These are phyloP conservation scores for Umbelopsis sp. DNA, from an alignment of 192 early-diverging fungal genomes.

Conservation along the genomic window DNA sequence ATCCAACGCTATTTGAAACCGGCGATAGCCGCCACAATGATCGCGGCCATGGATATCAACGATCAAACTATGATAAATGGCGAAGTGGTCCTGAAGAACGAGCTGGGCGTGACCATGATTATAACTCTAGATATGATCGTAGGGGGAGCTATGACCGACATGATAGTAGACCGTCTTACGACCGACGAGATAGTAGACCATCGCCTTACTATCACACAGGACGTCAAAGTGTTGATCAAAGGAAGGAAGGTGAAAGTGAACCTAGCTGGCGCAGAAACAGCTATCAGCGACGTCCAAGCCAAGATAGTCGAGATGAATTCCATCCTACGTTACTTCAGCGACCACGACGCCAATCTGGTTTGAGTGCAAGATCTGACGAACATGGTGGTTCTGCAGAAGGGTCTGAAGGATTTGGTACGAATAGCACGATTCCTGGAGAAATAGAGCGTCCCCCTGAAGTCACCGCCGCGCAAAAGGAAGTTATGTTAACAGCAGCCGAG, in stretches of 20 bases:
- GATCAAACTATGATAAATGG: slow-evolving; percentile 15
- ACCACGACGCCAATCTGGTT: slow-evolving; percentile 25
- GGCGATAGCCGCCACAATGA: slow-evolving; percentile 7
- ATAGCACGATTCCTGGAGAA: slow-evolving; percentile 6
- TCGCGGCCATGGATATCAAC: slow-evolving; percentile 7
- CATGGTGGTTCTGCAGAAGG: not conserved
- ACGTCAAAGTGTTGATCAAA: not conserved
- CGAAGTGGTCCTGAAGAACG: slow-evolving; percentile 17
- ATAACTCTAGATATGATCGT: slow-evolving; percentile 9
- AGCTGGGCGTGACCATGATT: slow-evolving; percentile 9
- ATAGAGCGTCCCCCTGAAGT: slow-evolving; percentile 31
- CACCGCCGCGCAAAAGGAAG: slow-evolving; percentile 35
- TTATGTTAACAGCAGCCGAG: slow-evolving; percentile 45
- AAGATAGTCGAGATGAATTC: slow-evolving; percentile 6
- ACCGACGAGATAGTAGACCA: slow-evolving; percentile 9
- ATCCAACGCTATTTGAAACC: not conserved
- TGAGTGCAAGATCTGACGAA: slow-evolving; percentile 27
- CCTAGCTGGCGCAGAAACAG: not conserved
- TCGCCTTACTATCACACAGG: not conserved
- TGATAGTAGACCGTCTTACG: not conserved
- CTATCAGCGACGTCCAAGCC: slow-evolving; percentile 1
- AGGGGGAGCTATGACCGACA: slow-evolving; percentile 21
- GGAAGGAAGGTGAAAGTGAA: not conserved
- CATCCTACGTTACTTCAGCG: slow-evolving; percentile 35
- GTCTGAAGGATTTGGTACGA: not conserved